Evolutionary conservation across 306 rosid species (phyloP), one percentile per base, ranked within the genome.

Genomic region (Acmispon strigosus): DNA sequence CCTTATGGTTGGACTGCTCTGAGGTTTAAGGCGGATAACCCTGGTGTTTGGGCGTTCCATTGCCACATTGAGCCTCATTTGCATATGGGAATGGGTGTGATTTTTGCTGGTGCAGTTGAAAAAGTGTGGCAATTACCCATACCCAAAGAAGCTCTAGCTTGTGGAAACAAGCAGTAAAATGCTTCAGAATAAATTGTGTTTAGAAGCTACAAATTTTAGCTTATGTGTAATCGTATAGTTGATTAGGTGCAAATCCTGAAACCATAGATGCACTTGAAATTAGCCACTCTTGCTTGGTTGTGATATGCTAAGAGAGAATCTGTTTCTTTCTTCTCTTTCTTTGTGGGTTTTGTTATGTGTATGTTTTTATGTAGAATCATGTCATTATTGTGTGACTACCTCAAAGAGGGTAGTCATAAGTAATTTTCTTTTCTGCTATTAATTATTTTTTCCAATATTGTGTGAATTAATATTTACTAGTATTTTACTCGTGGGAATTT

Each of bases 81-180:
- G 78, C 98, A 90, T 37, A 88, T 92, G 96, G 98, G 96, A 0
- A 92, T 92, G 98, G 98, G 98, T 10, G 88, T 87, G 2, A 55
- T 92, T 11, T 87, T 92, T 16, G 90, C 90, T 3, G 85, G 84
- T 36, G 96, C 62, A 1, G 84, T 83, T 64, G 66, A 84, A 0
- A 70, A 57, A 17, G 80, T 92, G 0, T 36, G 72, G 1, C 67
- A 10, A 0, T 72, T 90, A 1, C 96, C 92, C 0, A 75, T 90
- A 2, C 96, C 96, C 1, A 1, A 0, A 0, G 56, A 84, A 12
- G 95, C 91, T 36, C 43, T 90, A 39, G 59, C 79, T 29, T 92
- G 98, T 29, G 96, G 96, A 4, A 4, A 1, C 3, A 2, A 1
- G 5, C 34, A 27, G 34, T 27, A 4, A 27, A 27, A 27, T 27